Evolutionary conservation across 805 yeast genomes (phyloP).

Genomic region (Monosporozyma aerobia): DNA sequence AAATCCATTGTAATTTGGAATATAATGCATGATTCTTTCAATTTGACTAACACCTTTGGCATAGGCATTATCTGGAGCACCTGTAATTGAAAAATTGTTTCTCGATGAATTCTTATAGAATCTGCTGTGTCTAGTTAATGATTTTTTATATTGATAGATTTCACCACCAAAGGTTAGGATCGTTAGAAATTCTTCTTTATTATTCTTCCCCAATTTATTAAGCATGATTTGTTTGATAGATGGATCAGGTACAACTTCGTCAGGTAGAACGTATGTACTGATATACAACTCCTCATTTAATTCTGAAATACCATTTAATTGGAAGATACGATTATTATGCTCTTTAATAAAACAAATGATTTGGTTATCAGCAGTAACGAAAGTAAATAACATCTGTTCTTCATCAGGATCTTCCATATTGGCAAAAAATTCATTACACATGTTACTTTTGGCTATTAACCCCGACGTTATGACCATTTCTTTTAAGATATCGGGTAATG

Average conservation of each 20-base stretch:
- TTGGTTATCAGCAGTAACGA: conserved; percentile 71
- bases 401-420: conserved; percentile 17
- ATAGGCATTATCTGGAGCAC: conserved; percentile 75
- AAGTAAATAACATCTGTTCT: conserved; percentile 41
- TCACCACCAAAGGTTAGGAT: conserved; percentile 78
- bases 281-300: conserved; percentile 34
- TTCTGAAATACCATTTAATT: conserved; percentile 31
- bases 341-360: conserved; percentile 53
- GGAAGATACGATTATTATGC: conserved; percentile 34
- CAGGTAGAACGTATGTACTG: conserved; percentile 27
- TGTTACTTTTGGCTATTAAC: conserved; percentile 44
- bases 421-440: conserved; percentile 35
- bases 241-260: conserved; percentile 54
- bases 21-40: conserved; percentile 57
- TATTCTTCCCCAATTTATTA: conserved; percentile 53
- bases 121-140: conserved; percentile 15
- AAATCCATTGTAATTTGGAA: conserved; percentile 48
- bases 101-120: conserved; percentile 18
- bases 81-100: conserved; percentile 43
- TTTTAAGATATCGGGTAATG: conserved; percentile 30
- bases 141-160: conserved; percentile 54
- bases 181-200: conserved; percentile 54
- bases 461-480: conserved; percentile 61
- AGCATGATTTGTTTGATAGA: conserved; percentile 60
- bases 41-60: conserved; percentile 51